These are phyloP conservation scores for Cladosporium sp. DNA, from an alignment of 2,329 filamentous ascomycete species.

Conservation along the genomic window DNA sequence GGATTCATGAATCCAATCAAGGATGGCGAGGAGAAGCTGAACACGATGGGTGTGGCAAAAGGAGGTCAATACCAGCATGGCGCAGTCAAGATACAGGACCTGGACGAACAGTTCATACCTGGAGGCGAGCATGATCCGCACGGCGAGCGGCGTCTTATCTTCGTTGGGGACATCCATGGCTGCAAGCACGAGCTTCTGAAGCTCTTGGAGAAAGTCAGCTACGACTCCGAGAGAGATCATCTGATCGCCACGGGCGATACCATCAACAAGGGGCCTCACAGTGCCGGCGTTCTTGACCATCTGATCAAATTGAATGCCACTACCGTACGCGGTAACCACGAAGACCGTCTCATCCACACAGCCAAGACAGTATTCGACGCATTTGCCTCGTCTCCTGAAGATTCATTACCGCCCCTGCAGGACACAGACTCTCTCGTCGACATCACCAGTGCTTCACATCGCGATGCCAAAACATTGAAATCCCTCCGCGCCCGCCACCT, in stretches of 20 bases:
- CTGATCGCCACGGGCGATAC: slow-evolving; percentile 76
- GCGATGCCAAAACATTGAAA: slow-evolving; percentile 32
- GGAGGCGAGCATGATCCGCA: slow-evolving; percentile 36
- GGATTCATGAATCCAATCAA: slow-evolving; percentile 10
- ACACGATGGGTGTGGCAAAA: slow-evolving; percentile 33
- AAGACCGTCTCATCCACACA: slow-evolving; percentile 74
- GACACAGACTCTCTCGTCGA: slow-evolving; percentile 14
- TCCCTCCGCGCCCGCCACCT: slow-evolving; percentile 34
- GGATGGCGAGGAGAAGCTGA: slow-evolving; percentile 4
- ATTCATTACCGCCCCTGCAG: neutral
- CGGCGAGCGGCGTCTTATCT: slow-evolving; percentile 63
- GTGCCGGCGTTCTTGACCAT: slow-evolving; percentile 71
- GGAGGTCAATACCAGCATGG: slow-evolving; percentile 25
- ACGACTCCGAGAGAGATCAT: slow-evolving; percentile 66
- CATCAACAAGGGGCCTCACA: slow-evolving; percentile 85
- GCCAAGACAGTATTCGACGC: slow-evolving; percentile 24
- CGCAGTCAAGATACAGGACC: slow-evolving; percentile 41
- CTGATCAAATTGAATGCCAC: slow-evolving; percentile 73
- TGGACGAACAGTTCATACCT: slow-evolving; percentile 45
- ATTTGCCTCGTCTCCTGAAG: slow-evolving; percentile 4
- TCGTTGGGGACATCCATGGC: slow-evolving; percentile 92
- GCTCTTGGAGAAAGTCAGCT: slow-evolving; percentile 67
- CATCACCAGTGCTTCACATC: slow-evolving; percentile 20
- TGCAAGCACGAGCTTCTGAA: slow-evolving; percentile 65
- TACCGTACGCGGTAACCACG: slow-evolving; percentile 88